Base-by-base conservation (phyloP, 2,329 filamentous ascomycete genomes). In the Sporothrix sp. region DNA sequence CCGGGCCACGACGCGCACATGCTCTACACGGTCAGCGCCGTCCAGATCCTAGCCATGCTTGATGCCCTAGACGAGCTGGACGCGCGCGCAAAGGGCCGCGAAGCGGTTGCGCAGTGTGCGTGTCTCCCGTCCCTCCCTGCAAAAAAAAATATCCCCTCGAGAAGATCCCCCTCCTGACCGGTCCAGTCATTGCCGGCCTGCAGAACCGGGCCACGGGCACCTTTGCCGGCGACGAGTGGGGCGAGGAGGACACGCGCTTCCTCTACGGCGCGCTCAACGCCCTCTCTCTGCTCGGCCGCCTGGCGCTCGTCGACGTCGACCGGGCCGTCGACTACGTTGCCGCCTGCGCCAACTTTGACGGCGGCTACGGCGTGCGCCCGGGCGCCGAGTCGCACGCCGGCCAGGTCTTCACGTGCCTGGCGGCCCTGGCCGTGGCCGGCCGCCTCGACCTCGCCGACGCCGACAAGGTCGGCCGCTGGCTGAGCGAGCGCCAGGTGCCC, bases 1-100 rank as follows among this genome's bases (percentile, higher is more conserved):
- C 93, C 93, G 0, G 86, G 87, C 6, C 93, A 98, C 65, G 93
- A 98, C 69, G 82, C 91, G 23, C 93, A 98, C 66, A 87, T 98
- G 80, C 79, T 97, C 48, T 96, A 91, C 65, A 98, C 93, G 50
- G 86, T 93, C 63, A 96, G 89, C 69, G 90, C 87, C 48, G 84
- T 98, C 59, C 93, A 98, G 71, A 89, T 96, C 58, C 76, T 98
- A 47, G 87, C 86, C 58, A 88, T 85, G 63, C 71, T 95, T 25
- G 85, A 95, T 68, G 93, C 85, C 25, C 75, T 96, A 58, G 84
- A 84, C 55, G 85, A 91, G 59, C 76, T 98, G 27, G 89, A 97
- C 57, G 70, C 72, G 52, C 76, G 76, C 54, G 77, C 85, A 49
- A 75, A 78, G 57, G 85, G 85, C 54, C 88, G 82, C 65, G 73